phyloP scores from a whole-genome alignment of 352 stramenopile genomes.

The Phytophthora meadii region DNA sequence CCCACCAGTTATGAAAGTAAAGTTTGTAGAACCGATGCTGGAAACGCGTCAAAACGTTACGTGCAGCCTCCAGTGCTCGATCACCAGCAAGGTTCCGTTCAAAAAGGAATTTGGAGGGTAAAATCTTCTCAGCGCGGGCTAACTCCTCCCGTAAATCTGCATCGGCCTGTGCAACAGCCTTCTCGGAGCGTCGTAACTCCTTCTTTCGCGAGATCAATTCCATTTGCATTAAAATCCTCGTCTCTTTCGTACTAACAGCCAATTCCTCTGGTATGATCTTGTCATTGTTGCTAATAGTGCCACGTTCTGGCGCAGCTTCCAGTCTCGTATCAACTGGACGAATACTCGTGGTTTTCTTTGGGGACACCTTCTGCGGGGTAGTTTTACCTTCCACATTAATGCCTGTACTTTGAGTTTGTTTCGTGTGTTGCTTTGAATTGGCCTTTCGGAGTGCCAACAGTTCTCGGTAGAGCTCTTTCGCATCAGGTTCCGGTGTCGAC shows the following conservation, averaged over 20 bases:
- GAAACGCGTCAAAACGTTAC: conserved; percentile 49
- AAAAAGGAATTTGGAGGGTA: conserved; percentile 67
- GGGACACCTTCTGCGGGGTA: background rate
- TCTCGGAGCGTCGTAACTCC: conserved; percentile 28
- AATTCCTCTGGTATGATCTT: conserved; percentile 13
- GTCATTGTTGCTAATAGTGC: conserved; percentile 5
- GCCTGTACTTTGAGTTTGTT: background rate
- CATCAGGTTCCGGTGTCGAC: conserved; percentile 4
- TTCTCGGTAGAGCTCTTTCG: conserved; percentile 54
- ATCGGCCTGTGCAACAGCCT: conserved; percentile 34
- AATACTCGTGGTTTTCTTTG: conserved; percentile 15
- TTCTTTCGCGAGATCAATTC: conserved; percentile 25
- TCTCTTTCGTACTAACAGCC: background rate
- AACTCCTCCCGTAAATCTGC: conserved; percentile 41
- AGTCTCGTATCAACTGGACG: conserved; percentile 2
- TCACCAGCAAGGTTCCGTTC: conserved; percentile 57
- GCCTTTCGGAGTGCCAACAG: conserved; percentile 42
- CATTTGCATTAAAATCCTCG: conserved; percentile 30
- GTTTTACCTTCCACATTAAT: background rate
- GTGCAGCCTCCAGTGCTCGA: conserved; percentile 52
- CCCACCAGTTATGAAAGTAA: conserved; percentile 51
- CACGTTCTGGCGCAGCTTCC: conserved; percentile 7
- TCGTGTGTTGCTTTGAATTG: conserved; percentile 21
- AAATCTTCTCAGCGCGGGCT: conserved; percentile 36
- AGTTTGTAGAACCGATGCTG: conserved; percentile 61